Percentiles rank a stretch among this genome's conserved stretches.
These are phyloP conservation scores for Quercus wislizeni DNA, from an alignment of 306 rosid species.

Conservation along the genomic window DNA sequence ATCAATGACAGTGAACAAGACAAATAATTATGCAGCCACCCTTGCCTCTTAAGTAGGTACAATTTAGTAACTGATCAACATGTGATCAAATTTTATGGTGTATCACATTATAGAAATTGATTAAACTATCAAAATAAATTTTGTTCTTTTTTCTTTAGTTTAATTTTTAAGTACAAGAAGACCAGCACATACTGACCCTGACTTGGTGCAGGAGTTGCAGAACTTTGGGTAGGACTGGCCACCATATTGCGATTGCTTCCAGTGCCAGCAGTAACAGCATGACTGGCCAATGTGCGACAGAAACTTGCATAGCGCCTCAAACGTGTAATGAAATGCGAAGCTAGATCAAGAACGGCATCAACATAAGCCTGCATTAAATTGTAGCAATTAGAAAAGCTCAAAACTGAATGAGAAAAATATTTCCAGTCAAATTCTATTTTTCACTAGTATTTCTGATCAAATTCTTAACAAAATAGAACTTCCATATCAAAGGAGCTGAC, in stretches of 20 bases:
- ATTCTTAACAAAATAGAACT: neutral
- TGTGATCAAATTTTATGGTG: neutral
- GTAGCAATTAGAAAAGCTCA: conserved; percentile 16
- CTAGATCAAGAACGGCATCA: conserved; percentile 96
- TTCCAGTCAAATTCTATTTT: neutral
- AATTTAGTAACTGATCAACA: neutral
- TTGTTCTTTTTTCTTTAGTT: neutral
- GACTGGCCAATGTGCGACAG: conserved; percentile 98
- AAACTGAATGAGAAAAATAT: conserved; percentile 3
- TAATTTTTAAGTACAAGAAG: conserved; percentile 4
- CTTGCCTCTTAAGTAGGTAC: neutral
- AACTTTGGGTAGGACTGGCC: conserved; percentile 89
- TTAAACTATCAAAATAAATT: neutral
- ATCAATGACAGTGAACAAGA: neutral
- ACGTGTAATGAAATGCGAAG: conserved; percentile 97
- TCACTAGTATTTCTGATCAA: neutral
- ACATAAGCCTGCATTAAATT: conserved; percentile 80
- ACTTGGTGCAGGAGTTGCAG: conserved; percentile 79
- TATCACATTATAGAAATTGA: neutral
- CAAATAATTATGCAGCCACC: neutral
- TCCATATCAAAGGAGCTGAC: neutral
- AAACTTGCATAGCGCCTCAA: conserved; percentile 98
- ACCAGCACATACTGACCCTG: conserved; percentile 57
- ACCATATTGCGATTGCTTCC: conserved; percentile 94
- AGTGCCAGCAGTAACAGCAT: conserved; percentile 86